These are phyloP conservation scores for Septoria petroselini DNA, from an alignment of 2,329 filamentous ascomycete genomes.

Conservation along the genomic window DNA sequence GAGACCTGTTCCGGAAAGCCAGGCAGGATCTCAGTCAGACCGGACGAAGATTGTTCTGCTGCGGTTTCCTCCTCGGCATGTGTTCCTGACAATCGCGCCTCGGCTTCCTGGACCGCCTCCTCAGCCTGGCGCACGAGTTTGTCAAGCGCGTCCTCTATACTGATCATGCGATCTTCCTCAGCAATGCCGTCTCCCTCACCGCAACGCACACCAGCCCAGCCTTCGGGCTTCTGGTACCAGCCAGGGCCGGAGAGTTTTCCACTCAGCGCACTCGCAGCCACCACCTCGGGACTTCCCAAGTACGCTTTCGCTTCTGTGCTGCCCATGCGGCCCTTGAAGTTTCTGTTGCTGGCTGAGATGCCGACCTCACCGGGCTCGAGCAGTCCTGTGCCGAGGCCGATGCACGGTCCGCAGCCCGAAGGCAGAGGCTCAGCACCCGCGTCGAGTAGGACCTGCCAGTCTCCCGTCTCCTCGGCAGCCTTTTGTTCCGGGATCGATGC, in stretches of 20 bases:
- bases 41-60: conserved; percentile 33
- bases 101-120: conserved; percentile 54
- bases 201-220: conserved; percentile 62
- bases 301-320: conserved; percentile 76
- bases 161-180: conserved; percentile 63
- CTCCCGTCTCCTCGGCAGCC: conserved; percentile 72
- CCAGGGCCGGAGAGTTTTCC: conserved; percentile 74
- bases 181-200: conserved; percentile 68
- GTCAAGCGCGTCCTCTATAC: conserved; percentile 67
- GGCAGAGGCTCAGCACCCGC: conserved; percentile 73
- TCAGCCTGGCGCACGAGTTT: conserved; percentile 69
- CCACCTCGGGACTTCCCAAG: conserved; percentile 83
- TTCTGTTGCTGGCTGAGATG: conserved; percentile 78
- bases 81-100: conserved; percentile 45
- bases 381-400: conserved; percentile 76
- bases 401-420: conserved; percentile 78
- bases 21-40: conserved; percentile 68
- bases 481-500: conserved; percentile 76
- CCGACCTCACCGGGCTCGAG: conserved; percentile 83
- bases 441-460: conserved; percentile 79
- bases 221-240: conserved; percentile 70
- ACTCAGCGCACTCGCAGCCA: conserved; percentile 79
- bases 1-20: conserved; percentile 80
- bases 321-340: conserved; percentile 91
- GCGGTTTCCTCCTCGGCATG: conserved; percentile 38